phyloP scores from a whole-genome alignment of 2,329 filamentous ascomycete species.

The Trichoderma brevicompactum region DNA sequence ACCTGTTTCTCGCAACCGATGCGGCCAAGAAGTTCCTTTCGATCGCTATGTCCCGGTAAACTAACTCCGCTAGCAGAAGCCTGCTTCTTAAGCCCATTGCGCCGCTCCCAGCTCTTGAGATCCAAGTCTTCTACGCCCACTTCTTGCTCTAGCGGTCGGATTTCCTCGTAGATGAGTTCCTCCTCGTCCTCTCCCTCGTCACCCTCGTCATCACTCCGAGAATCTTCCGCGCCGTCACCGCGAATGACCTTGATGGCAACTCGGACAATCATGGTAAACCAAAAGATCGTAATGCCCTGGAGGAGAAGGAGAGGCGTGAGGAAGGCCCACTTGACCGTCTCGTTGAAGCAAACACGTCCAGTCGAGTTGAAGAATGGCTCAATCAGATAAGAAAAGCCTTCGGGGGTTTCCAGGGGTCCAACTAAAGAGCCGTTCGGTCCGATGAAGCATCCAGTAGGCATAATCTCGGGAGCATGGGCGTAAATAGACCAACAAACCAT shows the following conservation, averaged over 20 bases:
- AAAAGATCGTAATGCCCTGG: slow-evolving; percentile 79
- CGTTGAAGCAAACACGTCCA: slow-evolving; percentile 79
- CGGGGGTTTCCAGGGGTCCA: slow-evolving; percentile 56
- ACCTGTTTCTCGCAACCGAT: slow-evolving; percentile 83
- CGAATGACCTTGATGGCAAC: slow-evolving; percentile 80
- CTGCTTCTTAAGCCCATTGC: slow-evolving; percentile 58
- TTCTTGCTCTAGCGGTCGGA: slow-evolving; percentile 69
- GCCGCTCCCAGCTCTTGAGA: slow-evolving; percentile 65
- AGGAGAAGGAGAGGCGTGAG: slow-evolving; percentile 75
- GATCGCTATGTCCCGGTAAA: slow-evolving; percentile 71
- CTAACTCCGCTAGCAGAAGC: slow-evolving; percentile 63
- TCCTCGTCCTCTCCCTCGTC: slow-evolving; percentile 67
- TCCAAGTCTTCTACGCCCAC: slow-evolving; percentile 74
- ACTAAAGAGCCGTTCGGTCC: slow-evolving; percentile 59
- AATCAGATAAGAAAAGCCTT: slow-evolving; percentile 64
- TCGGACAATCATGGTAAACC: slow-evolving; percentile 87
- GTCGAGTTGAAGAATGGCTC: slow-evolving; percentile 74
- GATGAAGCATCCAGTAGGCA: slow-evolving; percentile 73
- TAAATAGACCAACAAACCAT: slow-evolving; percentile 83
- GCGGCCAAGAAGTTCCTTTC: slow-evolving; percentile 78
- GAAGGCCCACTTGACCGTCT: slow-evolving; percentile 75
- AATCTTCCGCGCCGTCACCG: slow-evolving; percentile 80
- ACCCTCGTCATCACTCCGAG: slow-evolving; percentile 82
- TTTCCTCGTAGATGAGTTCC: slow-evolving; percentile 59
- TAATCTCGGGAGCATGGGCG: slow-evolving; percentile 63